These are phyloP conservation scores for Pharnaceum exiguum DNA, from an alignment of 148 eudicot species.

Conservation along the genomic window DNA sequence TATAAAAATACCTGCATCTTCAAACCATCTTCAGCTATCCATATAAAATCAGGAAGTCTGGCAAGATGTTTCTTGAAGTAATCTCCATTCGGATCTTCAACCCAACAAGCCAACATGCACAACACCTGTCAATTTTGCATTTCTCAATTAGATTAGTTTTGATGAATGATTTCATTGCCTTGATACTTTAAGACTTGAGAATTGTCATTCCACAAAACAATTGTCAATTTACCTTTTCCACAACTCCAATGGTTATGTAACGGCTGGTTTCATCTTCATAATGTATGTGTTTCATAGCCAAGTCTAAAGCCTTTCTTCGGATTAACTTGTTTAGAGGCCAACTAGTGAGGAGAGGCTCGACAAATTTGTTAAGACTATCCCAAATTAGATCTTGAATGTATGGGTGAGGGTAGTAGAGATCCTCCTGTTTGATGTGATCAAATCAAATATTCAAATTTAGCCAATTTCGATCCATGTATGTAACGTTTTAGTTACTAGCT, in stretches of 20 bases:
- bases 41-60: constrained; percentile 22
- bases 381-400: constrained; percentile 19
- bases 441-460: not conserved
- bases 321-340: constrained; percentile 25
- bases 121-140: constrained; percentile 17
- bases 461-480: not conserved
- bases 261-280: constrained; percentile 29
- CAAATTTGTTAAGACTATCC: constrained; percentile 19
- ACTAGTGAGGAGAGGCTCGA: constrained; percentile 22
- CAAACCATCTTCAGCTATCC: constrained; percentile 34
- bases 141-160: not conserved
- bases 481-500: not conserved
- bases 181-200: not conserved
- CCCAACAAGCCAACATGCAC: constrained; percentile 30
- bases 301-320: constrained; percentile 19
- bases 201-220: no score
- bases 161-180: not conserved
- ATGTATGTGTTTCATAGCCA: constrained; percentile 25
- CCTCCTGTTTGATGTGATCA: constrained; percentile 14
- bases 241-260: constrained; percentile 21
- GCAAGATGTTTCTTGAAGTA: constrained; percentile 25
- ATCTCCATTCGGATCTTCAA: constrained; percentile 22
- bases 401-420: constrained; percentile 21
- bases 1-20: constrained; percentile 8
- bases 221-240: constrained; percentile 23